Percentiles rank a stretch among this genome's conserved stretches.
Conservation (phyloP, 768 basidiomycete genomes). For the Filobasidium wieringae region DNA sequence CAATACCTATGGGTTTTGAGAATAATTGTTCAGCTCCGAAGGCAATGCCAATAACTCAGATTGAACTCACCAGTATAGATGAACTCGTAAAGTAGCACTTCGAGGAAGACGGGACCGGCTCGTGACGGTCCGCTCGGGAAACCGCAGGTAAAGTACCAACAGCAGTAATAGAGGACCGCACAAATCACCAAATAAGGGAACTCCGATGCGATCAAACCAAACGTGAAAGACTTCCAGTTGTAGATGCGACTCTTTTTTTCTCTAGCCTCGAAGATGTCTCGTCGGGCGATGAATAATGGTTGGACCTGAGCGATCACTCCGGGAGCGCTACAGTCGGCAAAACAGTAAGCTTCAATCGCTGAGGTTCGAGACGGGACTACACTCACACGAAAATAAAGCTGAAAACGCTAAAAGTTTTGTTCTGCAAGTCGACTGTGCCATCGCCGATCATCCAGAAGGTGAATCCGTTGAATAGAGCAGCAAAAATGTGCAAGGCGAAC, state of each 20-base stretch:
- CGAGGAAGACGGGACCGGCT: constrained; percentile 31
- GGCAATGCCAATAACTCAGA: too few relatives aligned
- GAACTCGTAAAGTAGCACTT: constrained; percentile 35
- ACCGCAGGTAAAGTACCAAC: constrained; percentile 22
- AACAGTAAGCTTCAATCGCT: not conserved
- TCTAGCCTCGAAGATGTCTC: constrained; percentile 39
- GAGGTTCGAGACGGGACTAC: not conserved
- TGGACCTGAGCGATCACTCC: constrained; percentile 68
- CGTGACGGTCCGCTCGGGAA: constrained; percentile 28
- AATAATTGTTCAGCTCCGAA: constrained; percentile 24
- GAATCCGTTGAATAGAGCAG: constrained; percentile 23
- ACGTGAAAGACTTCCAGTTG: constrained; percentile 28
- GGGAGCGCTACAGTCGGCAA: constrained; percentile 49
- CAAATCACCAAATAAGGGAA: constrained; percentile 29
- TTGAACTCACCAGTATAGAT: constrained; percentile 35
- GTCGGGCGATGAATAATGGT: constrained; percentile 63
- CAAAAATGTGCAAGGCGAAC: constrained; percentile 29
- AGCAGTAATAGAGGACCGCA: constrained; percentile 23
- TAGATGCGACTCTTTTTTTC: constrained; percentile 32
- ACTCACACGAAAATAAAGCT: constrained; percentile 27
- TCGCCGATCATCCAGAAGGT: constrained; percentile 60
- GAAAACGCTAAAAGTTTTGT: constrained; percentile 60
- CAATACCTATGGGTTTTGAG: constrained; percentile 2
- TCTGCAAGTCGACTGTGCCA: constrained; percentile 56
- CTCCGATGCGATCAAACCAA: constrained; percentile 30